phyloP scores from a whole-genome alignment of 73 alveolate genomes.

The Symbiodinium natans region DNA sequence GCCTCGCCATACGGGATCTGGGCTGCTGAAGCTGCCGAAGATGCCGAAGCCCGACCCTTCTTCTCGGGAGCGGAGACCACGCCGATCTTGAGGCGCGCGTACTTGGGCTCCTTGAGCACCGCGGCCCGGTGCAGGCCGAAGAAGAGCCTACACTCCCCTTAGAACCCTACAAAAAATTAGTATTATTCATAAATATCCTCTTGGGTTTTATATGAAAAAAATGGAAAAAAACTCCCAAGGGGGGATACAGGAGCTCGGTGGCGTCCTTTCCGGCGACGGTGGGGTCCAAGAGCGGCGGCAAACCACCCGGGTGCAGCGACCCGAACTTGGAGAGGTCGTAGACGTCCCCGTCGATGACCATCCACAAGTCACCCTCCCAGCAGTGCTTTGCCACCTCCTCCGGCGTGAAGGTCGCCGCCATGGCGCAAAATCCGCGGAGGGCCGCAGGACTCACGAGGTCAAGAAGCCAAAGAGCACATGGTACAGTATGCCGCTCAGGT shows the following conservation, averaged over 20 bases:
- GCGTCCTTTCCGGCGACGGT: background rate
- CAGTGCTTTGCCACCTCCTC: conserved; percentile 12
- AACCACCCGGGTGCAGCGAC: background rate
- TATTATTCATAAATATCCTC: no score
- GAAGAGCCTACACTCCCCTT: no score
- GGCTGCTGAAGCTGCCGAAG: background rate
- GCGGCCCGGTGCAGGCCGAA: background rate
- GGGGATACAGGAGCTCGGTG: no score
- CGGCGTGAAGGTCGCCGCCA: background rate
- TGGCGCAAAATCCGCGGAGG: no score
- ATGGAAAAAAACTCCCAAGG: no score
- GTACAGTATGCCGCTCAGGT: no score
- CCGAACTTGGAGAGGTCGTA: conserved; percentile 3
- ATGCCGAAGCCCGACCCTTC: background rate
- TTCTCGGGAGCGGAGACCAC: background rate
- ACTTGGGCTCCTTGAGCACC: background rate
- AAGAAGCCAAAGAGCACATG: no score
- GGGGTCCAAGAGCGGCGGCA: background rate
- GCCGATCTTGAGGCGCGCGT: background rate
- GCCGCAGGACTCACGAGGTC: no score
- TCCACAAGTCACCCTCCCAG: background rate
- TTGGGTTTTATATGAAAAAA: no score
- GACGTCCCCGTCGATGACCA: background rate
- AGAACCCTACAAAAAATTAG: no score
- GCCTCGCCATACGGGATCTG: background rate